Evolutionary conservation across 148 eudicot genomes (phyloP), one percentile per base, ranked within the genome.

Genomic region (Silene conica): DNA sequence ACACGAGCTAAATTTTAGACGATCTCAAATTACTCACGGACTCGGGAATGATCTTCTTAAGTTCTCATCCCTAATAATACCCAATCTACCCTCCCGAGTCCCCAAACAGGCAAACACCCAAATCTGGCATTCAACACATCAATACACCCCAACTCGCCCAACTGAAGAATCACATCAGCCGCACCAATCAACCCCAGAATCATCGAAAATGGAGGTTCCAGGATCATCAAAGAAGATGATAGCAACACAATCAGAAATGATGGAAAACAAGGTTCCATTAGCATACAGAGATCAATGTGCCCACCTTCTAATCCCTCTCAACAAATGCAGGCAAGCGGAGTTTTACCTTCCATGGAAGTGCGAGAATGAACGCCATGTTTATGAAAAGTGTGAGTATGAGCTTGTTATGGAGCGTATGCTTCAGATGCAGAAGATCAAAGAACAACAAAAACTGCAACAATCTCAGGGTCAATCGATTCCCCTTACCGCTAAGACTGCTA

Each of bases 361-460:
- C 77, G 92, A 84, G 77, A 67, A 81, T 60, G 89, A 95, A 77
- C 92, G 97, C 78, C 98, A 95, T 75, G 11, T 80, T 28, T 94
- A 94, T 65, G 98, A 95, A 85, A 95, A 95, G 84, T 95, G 98
- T 80, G 92, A 87, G 83, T 95, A 95, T 81, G 98, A 95, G 80
- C 98, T 95, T 61, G 93, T 95, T 55, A 95, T 95, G 98, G 98
- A 95, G 57, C 80, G 98, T 6, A 95, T 95, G 93, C 93, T 95
- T 63, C 87, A 83, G 73, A 88, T 92, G 96, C 92, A 95, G 85
- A 90, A 90, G 88, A 83, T 95, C 79, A 85, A 86, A 2, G 80
- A 88, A 71, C 82, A 84, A 58, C 81, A 86, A 72, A 66, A 6
- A 58, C 81, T 85, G 70, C 69, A 61, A 45, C 79, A 76, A 25